Percentiles rank a stretch among this genome's conserved stretches.
phyloP scores from a whole-genome alignment of 441 rosid species.

The Gossypium lobatum region DNA sequence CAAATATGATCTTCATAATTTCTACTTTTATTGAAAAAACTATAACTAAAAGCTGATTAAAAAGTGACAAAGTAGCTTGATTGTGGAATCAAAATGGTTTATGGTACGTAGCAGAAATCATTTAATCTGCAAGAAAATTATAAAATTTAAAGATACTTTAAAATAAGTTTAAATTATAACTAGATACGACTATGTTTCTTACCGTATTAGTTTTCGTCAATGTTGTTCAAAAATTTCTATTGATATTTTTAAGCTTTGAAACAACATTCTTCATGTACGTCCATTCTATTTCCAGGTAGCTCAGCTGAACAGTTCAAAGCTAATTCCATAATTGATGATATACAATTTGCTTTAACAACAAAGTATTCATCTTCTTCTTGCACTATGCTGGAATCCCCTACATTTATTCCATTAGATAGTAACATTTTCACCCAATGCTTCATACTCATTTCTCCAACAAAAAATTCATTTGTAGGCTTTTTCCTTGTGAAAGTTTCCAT shows the following conservation, averaged over 20 bases:
- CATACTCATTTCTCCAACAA: too few relatives aligned
- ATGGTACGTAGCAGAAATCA: neutral
- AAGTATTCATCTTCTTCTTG: neutral
- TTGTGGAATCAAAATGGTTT: neutral
- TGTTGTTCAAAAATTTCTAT: neutral
- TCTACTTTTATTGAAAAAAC: too few relatives aligned
- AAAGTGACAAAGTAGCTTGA: neutral
- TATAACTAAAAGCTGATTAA: too few relatives aligned
- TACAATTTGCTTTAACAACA: neutral
- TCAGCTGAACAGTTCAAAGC: neutral
- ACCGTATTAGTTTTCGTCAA: neutral
- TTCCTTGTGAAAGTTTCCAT: neutral
- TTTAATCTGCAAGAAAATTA: neutral
- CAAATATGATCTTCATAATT: too few relatives aligned
- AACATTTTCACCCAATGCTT: too few relatives aligned
- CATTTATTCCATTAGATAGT: too few relatives aligned
- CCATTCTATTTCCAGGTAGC: neutral
- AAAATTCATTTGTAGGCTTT: neutral
- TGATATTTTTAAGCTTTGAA: neutral
- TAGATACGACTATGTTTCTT: neutral
- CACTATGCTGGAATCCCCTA: neutral
- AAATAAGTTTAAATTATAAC: too few relatives aligned
- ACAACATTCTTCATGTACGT: neutral
- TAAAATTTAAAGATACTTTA: too few relatives aligned
- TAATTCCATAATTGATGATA: neutral